phyloP scores from a whole-genome alignment of 306 rosid genomes.

The Begonia peltatifolia region DNA sequence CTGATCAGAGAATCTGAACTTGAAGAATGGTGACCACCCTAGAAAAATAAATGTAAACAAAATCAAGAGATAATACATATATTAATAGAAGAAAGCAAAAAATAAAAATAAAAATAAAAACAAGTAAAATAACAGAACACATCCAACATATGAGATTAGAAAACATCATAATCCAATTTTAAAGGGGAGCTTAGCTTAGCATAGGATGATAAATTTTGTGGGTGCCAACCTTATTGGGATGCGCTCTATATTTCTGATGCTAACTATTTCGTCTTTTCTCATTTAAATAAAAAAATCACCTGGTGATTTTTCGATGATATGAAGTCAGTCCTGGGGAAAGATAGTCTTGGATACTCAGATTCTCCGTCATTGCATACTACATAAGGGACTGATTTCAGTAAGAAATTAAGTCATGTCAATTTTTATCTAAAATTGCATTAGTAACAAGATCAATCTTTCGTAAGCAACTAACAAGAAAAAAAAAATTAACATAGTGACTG shows the following conservation, averaged over 20 bases:
- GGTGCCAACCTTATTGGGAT: too few species aligned
- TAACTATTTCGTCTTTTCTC: too few species aligned
- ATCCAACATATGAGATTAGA: slow-evolving; percentile 3
- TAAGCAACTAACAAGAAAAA: too few species aligned
- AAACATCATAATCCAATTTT: neutral
- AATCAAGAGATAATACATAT: slow-evolving; percentile 4
- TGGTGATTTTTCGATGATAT: slow-evolving; percentile 23
- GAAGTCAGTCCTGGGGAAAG: slow-evolving; percentile 43
- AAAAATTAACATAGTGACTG: too few species aligned
- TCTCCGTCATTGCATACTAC: slow-evolving; percentile 58
- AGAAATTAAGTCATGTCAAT: slow-evolving; percentile 2
- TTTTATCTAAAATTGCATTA: slow-evolving; percentile 5
- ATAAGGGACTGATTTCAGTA: slow-evolving; percentile 1
- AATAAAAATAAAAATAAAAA: slow-evolving; percentile 2
- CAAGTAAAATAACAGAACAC: neutral
- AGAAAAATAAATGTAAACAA: slow-evolving; percentile 2
- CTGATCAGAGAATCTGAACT: slow-evolving; percentile 14
- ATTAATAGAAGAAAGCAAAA: slow-evolving; percentile 1
- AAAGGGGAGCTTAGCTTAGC: too few species aligned
- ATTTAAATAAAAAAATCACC: slow-evolving; percentile 24
- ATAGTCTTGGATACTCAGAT: slow-evolving; percentile 50
- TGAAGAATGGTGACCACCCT: slow-evolving; percentile 35
- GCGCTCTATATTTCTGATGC: too few species aligned
- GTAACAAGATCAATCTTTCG: slow-evolving; percentile 5
- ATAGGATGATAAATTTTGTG: too few species aligned